These are phyloP conservation scores for Komagataella pseudopastoris DNA, from an alignment of 805 yeast species.

Conservation along the genomic window DNA sequence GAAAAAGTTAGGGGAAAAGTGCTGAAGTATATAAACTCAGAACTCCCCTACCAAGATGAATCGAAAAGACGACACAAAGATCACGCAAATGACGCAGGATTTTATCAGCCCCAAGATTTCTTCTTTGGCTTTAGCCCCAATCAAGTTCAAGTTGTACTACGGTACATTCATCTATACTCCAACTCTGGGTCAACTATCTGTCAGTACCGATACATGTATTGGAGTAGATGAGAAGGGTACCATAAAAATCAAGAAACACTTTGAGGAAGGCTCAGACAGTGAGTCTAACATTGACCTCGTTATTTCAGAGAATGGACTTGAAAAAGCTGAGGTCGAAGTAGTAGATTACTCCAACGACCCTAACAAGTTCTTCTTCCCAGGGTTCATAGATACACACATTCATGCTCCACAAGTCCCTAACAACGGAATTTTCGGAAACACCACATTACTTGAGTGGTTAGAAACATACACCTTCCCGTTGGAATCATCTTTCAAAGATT, in stretches of 20 bases:
- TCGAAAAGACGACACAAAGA: not conserved
- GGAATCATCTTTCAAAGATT: slow-evolving; percentile 53
- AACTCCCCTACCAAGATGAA: not conserved
- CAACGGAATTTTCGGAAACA: slow-evolving; percentile 69
- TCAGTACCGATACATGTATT: slow-evolving; percentile 38
- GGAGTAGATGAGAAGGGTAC: slow-evolving; percentile 51
- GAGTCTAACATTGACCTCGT: slow-evolving; percentile 5
- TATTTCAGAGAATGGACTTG: not conserved
- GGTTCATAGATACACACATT: slow-evolving; percentile 71
- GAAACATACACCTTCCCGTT: slow-evolving; percentile 79
- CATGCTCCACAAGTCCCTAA: slow-evolving; percentile 83
- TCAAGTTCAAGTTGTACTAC: slow-evolving; percentile 29
- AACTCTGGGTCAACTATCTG: slow-evolving; percentile 37
- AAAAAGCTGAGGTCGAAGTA: slow-evolving; percentile 14
- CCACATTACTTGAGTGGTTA: slow-evolving; percentile 85
- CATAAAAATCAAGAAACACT: slow-evolving; percentile 28
- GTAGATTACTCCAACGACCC: slow-evolving; percentile 22
- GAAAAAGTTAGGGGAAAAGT: not conserved
- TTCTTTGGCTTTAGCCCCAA: not conserved
- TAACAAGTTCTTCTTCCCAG: slow-evolving; percentile 60
- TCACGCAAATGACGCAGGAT: not conserved
- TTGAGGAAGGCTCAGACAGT: slow-evolving; percentile 13
- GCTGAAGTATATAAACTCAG: not conserved
- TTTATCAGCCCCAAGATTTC: not conserved
- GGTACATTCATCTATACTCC: slow-evolving; percentile 76